Evolutionary conservation across 768 basidiomycete species (phyloP).

Genomic region (Nevesoporus exiguus): DNA sequence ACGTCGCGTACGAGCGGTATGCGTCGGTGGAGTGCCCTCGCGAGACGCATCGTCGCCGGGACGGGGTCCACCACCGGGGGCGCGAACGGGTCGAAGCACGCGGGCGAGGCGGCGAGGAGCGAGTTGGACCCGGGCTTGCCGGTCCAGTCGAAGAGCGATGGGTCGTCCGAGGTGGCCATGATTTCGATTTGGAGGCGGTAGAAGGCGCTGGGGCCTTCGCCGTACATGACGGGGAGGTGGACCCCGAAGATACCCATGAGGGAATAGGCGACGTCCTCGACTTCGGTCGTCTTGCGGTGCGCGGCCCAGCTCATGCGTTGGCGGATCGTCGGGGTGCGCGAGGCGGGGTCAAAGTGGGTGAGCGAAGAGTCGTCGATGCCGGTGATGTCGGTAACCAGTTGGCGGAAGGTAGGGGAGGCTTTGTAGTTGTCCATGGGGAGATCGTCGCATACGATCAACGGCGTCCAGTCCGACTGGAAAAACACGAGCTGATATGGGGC

Average conservation of each 20-base stretch:
- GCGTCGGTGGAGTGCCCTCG: neutral
- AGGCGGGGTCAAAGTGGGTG: constrained; percentile 17
- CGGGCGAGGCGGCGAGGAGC: constrained; percentile 17
- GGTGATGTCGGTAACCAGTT: constrained; percentile 15
- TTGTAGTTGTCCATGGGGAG: constrained; percentile 21
- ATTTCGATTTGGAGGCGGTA: constrained; percentile 27
- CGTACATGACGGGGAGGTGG: constrained; percentile 29
- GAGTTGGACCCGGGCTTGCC: constrained; percentile 12
- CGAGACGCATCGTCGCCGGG: constrained; percentile 11
- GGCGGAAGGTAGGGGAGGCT: constrained; percentile 7
- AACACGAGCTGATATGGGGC: constrained; percentile 24
- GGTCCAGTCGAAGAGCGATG: constrained; percentile 27
- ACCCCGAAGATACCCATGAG: constrained; percentile 30
- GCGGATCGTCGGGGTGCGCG: constrained; percentile 11
- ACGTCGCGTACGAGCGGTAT: constrained; percentile 10
- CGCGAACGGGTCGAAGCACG: constrained; percentile 24
- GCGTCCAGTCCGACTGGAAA: constrained; percentile 23
- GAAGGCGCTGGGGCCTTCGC: constrained; percentile 28
- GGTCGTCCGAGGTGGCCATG: constrained; percentile 22
- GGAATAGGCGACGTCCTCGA: constrained; percentile 29
- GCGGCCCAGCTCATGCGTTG: constrained; percentile 31
- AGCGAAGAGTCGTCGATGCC: constrained; percentile 18
- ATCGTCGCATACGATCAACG: constrained; percentile 11
- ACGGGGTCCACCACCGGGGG: constrained; percentile 16
- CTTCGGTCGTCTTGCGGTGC: constrained; percentile 25